phyloP scores from a whole-genome alignment of 1,139 yeast genomes.

The Kurtzmaniella quercitrusa region DNA sequence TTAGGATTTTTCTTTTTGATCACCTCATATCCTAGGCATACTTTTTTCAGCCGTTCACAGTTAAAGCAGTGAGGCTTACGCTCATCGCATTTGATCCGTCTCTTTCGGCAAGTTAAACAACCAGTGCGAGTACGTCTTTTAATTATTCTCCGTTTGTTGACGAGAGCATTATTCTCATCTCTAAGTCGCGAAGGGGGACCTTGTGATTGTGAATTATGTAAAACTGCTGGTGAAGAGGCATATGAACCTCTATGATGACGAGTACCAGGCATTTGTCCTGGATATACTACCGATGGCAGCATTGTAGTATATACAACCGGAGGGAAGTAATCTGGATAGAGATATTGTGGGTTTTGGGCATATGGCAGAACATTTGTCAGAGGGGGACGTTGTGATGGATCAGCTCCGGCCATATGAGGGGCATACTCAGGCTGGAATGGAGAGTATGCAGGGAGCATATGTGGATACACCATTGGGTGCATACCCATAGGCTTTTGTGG shows the following conservation, averaged over 20 bases:
- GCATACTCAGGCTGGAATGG: background rate
- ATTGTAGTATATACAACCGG: constrained; percentile 5
- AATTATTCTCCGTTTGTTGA: constrained; percentile 40
- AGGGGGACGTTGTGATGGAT: background rate
- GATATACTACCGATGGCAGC: constrained; percentile 7
- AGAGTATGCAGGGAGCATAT: background rate
- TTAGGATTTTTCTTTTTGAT: constrained; percentile 13
- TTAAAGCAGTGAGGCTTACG: constrained; percentile 69
- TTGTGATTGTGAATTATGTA: constrained; percentile 2
- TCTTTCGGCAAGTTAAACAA: constrained; percentile 66
- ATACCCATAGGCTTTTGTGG: background rate
- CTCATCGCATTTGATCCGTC: constrained; percentile 75
- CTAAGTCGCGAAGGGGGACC: constrained; percentile 10
- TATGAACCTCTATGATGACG: constrained; percentile 7
- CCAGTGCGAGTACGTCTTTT: constrained; percentile 68
- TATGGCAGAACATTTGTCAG: constrained; percentile 4
- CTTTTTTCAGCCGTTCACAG: constrained; percentile 67
- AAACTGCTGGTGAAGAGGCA: constrained; percentile 2
- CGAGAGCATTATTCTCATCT: constrained; percentile 31
- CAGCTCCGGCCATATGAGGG: constrained; percentile 1
- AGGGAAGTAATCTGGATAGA: constrained; percentile 7
- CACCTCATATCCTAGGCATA: constrained; percentile 63
- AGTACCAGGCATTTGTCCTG: constrained; percentile 1
- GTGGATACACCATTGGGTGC: background rate
- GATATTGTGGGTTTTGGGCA: constrained; percentile 3